Evolutionary conservation across 352 stramenopile species (phyloP).

Genomic region (Phytopythium delawarense): DNA sequence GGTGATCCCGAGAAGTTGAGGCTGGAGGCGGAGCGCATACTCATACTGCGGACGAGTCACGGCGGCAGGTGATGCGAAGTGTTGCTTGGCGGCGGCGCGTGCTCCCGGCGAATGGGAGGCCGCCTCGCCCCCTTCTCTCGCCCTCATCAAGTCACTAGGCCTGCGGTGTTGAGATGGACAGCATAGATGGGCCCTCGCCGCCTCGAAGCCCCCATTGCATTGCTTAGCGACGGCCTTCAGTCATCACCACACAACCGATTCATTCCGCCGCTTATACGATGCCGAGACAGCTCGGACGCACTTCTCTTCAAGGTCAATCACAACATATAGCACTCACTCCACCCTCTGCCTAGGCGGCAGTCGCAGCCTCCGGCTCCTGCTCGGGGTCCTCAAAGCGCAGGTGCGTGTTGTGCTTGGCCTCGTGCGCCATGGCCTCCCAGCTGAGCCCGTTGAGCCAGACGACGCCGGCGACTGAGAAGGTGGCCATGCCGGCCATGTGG

Average conservation of each 20-base stretch:
- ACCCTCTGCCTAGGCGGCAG: conserved; percentile 2
- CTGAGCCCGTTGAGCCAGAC: conserved; percentile 40
- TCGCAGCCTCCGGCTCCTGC: neutral
- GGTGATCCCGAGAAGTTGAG: neutral
- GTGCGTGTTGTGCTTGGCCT: conserved; percentile 40
- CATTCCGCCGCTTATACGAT: too few relatives aligned
- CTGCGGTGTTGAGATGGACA: neutral
- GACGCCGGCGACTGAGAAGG: conserved; percentile 31
- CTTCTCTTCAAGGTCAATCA: too few relatives aligned
- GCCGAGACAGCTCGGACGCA: too few relatives aligned
- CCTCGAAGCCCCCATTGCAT: too few relatives aligned
- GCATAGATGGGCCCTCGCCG: neutral
- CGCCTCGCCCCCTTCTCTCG: neutral
- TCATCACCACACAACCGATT: too few relatives aligned
- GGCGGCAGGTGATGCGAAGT: neutral
- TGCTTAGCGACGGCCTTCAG: too few relatives aligned
- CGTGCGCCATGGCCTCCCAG: conserved; percentile 47
- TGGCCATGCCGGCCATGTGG: conserved; percentile 38
- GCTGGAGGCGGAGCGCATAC: neutral
- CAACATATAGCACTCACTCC: too few relatives aligned
- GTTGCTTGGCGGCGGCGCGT: conserved; percentile 4
- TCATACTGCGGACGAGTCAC: neutral
- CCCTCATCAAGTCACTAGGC: conserved; percentile 4
- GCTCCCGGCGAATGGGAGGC: conserved; percentile 6
- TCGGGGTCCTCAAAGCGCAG: conserved; percentile 23